Percentiles rank a stretch among this genome's conserved stretches.
These are phyloP conservation scores for Punica granatum DNA, from an alignment of 345 rosid genomes.

Conservation along the genomic window DNA sequence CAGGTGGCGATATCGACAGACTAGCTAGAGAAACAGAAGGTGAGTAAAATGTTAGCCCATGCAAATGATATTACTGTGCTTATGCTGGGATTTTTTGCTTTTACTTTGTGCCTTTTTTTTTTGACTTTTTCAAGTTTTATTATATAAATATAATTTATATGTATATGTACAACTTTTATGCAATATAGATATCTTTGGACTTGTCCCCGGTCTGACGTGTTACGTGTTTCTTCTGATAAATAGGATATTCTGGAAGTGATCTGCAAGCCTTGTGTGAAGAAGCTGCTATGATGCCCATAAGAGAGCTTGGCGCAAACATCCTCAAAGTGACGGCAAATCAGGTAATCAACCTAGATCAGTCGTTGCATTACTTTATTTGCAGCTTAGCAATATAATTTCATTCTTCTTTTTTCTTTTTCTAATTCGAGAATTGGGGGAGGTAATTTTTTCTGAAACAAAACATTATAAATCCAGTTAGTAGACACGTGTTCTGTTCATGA, in stretches of 20 bases:
- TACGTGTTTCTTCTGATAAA: background rate
- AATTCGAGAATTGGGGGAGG: too few relatives aligned
- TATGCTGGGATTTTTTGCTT: background rate
- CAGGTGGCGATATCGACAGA: slow-evolving; percentile 71
- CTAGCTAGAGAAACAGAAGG: slow-evolving; percentile 85
- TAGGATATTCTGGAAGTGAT: slow-evolving; percentile 98
- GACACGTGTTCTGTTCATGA: too few relatives aligned
- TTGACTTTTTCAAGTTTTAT: too few relatives aligned
- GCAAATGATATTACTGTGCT: background rate
- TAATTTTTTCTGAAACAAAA: background rate
- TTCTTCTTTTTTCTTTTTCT: too few relatives aligned
- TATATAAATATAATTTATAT: background rate
- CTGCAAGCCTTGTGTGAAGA: slow-evolving; percentile 97
- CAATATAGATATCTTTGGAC: background rate
- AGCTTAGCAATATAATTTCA: background rate
- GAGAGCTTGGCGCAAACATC: slow-evolving; percentile 88
- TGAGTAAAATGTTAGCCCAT: slow-evolving; percentile 18
- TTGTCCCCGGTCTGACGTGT: too few relatives aligned
- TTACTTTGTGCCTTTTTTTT: background rate
- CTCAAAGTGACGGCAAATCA: slow-evolving; percentile 79
- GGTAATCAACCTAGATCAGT: slow-evolving; percentile 30
- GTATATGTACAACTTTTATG: background rate
- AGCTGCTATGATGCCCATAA: slow-evolving; percentile 99
- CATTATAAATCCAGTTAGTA: background rate
- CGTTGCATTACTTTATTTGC: background rate